Conservation (phyloP, 331 rosid species). For the Spiraea crenata region DNA sequence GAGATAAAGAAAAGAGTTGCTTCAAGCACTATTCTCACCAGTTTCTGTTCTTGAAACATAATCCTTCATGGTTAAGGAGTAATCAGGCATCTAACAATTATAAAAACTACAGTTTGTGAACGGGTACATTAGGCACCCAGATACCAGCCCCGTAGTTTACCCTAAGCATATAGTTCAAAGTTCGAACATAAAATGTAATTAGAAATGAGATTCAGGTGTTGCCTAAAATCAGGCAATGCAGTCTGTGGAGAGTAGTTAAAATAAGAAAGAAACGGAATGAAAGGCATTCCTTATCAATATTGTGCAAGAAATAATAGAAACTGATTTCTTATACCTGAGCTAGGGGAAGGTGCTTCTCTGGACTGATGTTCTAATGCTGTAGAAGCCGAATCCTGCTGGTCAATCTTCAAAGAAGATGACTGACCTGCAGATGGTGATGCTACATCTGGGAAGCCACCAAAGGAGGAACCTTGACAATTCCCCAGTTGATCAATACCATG, state of each 20-base stretch:
- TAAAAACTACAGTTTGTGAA: not conserved
- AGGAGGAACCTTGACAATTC: conserved; percentile 45
- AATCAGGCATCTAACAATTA: not conserved
- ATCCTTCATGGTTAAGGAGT: too few species aligned
- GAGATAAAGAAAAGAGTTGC: not conserved
- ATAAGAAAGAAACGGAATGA: not conserved
- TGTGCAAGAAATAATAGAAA: conserved; percentile 11
- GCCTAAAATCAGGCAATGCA: not conserved
- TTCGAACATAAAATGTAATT: not conserved
- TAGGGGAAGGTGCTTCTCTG: conserved; percentile 65
- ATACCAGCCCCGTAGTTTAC: not conserved
- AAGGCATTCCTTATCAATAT: not conserved
- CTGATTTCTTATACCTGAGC: conserved; percentile 58
- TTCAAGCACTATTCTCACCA: not conserved
- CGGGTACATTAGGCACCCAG: not conserved
- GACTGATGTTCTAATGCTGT: conserved; percentile 44
- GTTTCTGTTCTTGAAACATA: too few species aligned
- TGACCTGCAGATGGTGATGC: conserved; percentile 68
- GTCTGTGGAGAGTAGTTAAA: not conserved
- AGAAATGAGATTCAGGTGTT: not conserved
- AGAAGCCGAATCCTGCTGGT: conserved; percentile 58
- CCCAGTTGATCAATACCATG: conserved; percentile 45
- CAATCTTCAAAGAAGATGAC: conserved; percentile 64
- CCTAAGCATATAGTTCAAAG: not conserved
- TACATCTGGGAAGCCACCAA: conserved; percentile 46